A percentile compares a stretch with the other conserved stretches of the same genome.
phyloP scores from a whole-genome alignment of 2,329 filamentous ascomycete species.

The Fusarium sp. region DNA sequence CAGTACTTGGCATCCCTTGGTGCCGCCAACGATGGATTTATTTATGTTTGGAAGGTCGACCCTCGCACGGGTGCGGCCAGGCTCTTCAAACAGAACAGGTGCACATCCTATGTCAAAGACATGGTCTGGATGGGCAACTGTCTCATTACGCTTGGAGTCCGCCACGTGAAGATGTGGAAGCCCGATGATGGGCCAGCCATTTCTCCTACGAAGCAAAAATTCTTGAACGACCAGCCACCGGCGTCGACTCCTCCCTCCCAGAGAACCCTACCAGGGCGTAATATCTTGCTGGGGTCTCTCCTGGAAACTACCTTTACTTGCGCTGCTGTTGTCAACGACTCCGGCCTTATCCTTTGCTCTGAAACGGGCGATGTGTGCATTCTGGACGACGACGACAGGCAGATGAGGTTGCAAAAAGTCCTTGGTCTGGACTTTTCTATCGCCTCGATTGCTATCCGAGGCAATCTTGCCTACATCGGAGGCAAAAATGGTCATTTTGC shows the following conservation, averaged over 20 bases:
- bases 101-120: constrained; percentile 84
- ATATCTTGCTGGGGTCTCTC: constrained; percentile 84
- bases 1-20: constrained; percentile 90
- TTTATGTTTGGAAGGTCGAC: constrained; percentile 92
- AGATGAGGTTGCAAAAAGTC: constrained; percentile 76
- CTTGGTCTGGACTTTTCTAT: constrained; percentile 75
- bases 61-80: constrained; percentile 82
- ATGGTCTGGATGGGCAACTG: constrained; percentile 92
- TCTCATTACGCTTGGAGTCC: constrained; percentile 87
- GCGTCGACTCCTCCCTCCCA: constrained; percentile 49
- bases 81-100: constrained; percentile 88
- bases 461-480: constrained; percentile 73
- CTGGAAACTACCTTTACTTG: constrained; percentile 88
- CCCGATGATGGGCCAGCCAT: constrained; percentile 73
- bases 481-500: constrained; percentile 73
- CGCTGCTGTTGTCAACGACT: constrained; percentile 75
- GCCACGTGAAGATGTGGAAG: constrained; percentile 94
- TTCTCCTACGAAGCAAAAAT: constrained; percentile 74
- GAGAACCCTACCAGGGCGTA: constrained; percentile 84
- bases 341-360: constrained; percentile 84
- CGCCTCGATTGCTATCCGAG: constrained; percentile 73
- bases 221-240: constrained; percentile 55
- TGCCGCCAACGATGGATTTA: constrained; percentile 89
- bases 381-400: constrained; percentile 79
- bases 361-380: constrained; percentile 92